Base-by-base conservation (phyloP, 805 yeast species). In the Saccharomycopsis selenospora region DNA sequence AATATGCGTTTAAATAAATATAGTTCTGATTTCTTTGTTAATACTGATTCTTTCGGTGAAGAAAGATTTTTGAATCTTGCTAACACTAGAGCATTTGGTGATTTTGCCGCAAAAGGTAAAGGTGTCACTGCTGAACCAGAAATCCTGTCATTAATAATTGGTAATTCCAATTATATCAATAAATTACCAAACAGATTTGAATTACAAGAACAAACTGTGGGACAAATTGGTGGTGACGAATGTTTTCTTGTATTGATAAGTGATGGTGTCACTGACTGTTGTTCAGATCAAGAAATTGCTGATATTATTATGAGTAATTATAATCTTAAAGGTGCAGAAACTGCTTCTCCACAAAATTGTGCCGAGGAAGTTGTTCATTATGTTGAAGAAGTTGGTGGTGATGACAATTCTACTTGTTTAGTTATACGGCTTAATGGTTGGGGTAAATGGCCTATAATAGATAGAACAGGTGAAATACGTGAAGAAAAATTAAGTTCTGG, bases 101-200 rank as follows among this genome's bases (percentile, higher is more conserved):
- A 93, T 65, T 59, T 81, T 13, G 69, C 73, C 23, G 95, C 80
- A 47, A 93, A 93, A 64, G 72, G 82, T 30, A 76, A 79, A 61
- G 99, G 99, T 0, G 79, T 93, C 1, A 73, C 90, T 0, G 87
- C 96, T 11, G 98, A 93, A 66, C 99, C 99, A 0, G 97, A 93
- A 53, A 71, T 93, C 43, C 68, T 72, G 17, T 84, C 85, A 48
- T 26, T 36, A n/a, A 61, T 85, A 8, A 72, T 89, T 24, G 95
- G 95, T 0, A 81, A 80, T 63, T 56, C 77, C 3, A 46, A 55
- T 46, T 60, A 65, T 56, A 56, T 85, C 11, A 60, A 54, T 1
- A 46, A 49, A 17, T 40, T 59, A 2, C 46, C 47, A 2, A 43
- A 49, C 8, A 48, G 55, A 56, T 44, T 45, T 54, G 30, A 50